These are phyloP conservation scores for Adansonia grandidieri DNA, from an alignment of 441 rosid genomes.

Conservation along the genomic window DNA sequence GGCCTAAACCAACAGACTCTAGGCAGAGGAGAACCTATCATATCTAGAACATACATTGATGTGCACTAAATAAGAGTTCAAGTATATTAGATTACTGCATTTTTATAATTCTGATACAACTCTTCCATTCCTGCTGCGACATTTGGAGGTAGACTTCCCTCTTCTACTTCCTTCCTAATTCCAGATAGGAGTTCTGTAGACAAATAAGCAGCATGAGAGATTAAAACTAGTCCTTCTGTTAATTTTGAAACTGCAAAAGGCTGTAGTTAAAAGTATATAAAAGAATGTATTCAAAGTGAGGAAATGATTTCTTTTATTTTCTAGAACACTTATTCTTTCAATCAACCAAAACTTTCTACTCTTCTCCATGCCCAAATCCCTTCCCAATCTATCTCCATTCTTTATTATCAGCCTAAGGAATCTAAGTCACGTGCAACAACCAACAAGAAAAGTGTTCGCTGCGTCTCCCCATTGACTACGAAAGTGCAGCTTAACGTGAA, in stretches of 20 bases:
- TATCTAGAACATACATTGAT: slow-evolving; percentile 27
- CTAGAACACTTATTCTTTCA: background rate
- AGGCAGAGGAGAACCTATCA: background rate
- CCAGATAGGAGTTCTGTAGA: slow-evolving; percentile 78
- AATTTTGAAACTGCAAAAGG: slow-evolving; percentile 10
- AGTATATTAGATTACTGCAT: slow-evolving; percentile 69
- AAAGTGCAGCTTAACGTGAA: background rate
- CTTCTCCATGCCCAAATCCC: background rate
- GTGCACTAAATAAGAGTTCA: slow-evolving; percentile 36
- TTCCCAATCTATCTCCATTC: background rate
- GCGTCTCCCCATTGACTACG: background rate
- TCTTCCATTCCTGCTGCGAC: slow-evolving; percentile 89
- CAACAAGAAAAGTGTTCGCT: background rate
- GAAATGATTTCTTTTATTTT: background rate
- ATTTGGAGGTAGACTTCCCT: slow-evolving; percentile 72
- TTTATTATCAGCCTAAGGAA: background rate
- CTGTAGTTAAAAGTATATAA: background rate
- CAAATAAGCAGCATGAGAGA: slow-evolving; percentile 33
- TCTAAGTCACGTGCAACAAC: background rate
- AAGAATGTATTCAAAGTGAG: background rate
- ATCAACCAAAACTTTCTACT: background rate
- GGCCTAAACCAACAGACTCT: background rate
- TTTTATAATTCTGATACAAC: slow-evolving; percentile 81
- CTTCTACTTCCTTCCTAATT: slow-evolving; percentile 71
- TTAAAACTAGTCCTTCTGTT: slow-evolving; percentile 13